Base-by-base conservation (phyloP, 371 early-diverging fungal genomes). In the Mucor irregularis region DNA sequence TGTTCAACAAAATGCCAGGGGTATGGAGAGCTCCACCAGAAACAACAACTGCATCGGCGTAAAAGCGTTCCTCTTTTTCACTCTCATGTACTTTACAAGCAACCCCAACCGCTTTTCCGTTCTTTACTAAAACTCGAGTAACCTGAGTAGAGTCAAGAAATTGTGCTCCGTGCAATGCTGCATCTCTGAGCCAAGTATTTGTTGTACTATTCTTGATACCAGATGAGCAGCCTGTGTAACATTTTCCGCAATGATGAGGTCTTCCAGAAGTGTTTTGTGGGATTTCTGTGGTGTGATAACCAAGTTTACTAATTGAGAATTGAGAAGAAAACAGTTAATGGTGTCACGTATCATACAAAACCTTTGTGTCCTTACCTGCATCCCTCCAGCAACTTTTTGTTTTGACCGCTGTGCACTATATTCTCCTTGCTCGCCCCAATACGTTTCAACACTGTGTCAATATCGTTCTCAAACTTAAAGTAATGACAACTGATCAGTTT, bases 161-260 rank as follows among this genome's bases (percentile, higher is more conserved):
- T 14, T 71, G 58, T 5, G 85, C 82, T n/a, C 85, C 86, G 39
- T 74, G 49, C 0, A 72, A 62, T 19, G 76, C 67, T 25, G 90
- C 90, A 58, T 90, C 89, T n/a, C 66, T 62, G 19, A 90, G 74
- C 74, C 76, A 90, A 8, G 89, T 84, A 56, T 82, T 75, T 56
- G 78, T 75, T 2, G 85, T 77, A 3, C 85, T 71, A 58, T 88
- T 87, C 69, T 92, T 91, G 58, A 85, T 80, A 9, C 84, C 86
- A 55, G 81, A 81, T 39, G 78, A 75, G 58, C 90, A 91, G 14
- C 90, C 91, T 37, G 82, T 73, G 29, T 68, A 75, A 46, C 90
- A 91, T 61, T 69, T 82, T 5, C 82, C 8, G 11, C 91, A 91
- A n/a, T 75, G 66, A 67, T 91, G 90, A 11, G 63, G 46, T 11